Base-by-base conservation (phyloP, 495 filamentous ascomycete species). In the Chaetomidium leptoderma region DNA sequence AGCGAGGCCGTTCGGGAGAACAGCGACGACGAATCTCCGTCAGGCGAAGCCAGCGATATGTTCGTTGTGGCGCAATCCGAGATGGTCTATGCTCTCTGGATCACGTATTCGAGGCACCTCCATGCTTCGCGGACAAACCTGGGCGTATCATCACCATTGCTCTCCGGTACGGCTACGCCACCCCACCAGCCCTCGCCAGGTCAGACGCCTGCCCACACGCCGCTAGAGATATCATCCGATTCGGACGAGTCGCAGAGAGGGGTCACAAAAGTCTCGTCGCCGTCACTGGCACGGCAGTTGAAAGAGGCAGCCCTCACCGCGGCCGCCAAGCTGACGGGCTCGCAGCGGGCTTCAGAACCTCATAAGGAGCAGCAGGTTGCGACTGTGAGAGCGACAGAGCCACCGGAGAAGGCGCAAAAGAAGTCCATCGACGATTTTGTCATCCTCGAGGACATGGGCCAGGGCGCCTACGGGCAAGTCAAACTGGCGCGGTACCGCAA, bases 391-490 rank as follows among this genome's bases (percentile, higher is more conserved):
- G 40, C 46, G 10, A 62, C 61, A 14, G 62, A 68, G 24, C 65
- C 73, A n/a, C 23, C 66, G 9, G 63, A 62, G 23, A 93, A 90
- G 67, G 90, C 91, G 16, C 32, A 51, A 14, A 95, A 92, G 69
- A 91, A 92, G 70, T 84, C 82, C 0, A 97, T 99, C 52, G 75
- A 85, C 44, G 91, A 97, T 71, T 99, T 96, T 71, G 80, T 84
- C 30, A 91, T 97, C 60, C 79, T 99, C 5, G 93, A 99, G 72
- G 93, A 99, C 53, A 97, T 99, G 92, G 93, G 93, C 6, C 91
- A 97, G 72, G 93, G 93, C 44, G 95, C 93, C 2, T 99, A 97
- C 66, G 93, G 93, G 6, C 91, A 97, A 72, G 93, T 99, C 49
- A 99, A 99, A 70, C 77, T 97, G 36, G 92, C 88, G n/a, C 83